These are phyloP conservation scores for Xylariaceae sp. DNA, from an alignment of 2,329 filamentous ascomycete species.

Conservation along the genomic window DNA sequence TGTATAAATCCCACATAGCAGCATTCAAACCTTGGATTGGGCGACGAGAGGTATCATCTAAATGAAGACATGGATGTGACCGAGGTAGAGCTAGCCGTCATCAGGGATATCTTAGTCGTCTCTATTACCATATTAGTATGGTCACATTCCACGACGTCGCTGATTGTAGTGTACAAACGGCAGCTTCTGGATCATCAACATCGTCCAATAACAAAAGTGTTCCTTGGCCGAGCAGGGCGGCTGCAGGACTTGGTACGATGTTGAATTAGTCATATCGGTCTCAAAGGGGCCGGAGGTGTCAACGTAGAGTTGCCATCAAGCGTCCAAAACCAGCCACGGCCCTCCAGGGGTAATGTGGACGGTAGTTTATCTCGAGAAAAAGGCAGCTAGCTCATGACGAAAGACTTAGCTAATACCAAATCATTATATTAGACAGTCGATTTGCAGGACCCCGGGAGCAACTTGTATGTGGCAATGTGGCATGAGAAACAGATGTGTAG, in stretches of 20 bases:
- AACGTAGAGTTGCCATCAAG: conserved; percentile 19
- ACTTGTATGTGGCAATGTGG: conserved; percentile 16
- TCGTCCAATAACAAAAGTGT: conserved; percentile 2
- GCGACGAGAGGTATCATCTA: background rate
- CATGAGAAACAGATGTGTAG: conserved; percentile 12
- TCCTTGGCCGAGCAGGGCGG: conserved; percentile 9
- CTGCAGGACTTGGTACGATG: conserved; percentile 16
- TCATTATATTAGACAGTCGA: conserved; percentile 18
- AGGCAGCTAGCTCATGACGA: conserved; percentile 24
- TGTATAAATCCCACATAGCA: too few relatives aligned
- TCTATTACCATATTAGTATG: conserved; percentile 19
- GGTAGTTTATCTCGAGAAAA: conserved; percentile 1
- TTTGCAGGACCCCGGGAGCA: background rate
- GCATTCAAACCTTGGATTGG: conserved; percentile 5
- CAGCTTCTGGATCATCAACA: conserved; percentile 11
- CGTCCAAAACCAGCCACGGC: conserved; percentile 16
- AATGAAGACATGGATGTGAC: conserved; percentile 10
- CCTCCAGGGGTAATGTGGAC: conserved; percentile 12
- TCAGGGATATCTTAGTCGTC: conserved; percentile 1
- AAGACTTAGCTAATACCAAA: conserved; percentile 15
- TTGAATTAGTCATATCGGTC: conserved; percentile 2
- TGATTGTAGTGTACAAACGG: conserved; percentile 17
- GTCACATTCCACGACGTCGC: conserved; percentile 14
- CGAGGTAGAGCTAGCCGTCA: conserved; percentile 11
- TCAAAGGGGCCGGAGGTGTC: conserved; percentile 13